Conservation (phyloP, 2,329 filamentous ascomycete species). For the Fusarium equiseti region DNA sequence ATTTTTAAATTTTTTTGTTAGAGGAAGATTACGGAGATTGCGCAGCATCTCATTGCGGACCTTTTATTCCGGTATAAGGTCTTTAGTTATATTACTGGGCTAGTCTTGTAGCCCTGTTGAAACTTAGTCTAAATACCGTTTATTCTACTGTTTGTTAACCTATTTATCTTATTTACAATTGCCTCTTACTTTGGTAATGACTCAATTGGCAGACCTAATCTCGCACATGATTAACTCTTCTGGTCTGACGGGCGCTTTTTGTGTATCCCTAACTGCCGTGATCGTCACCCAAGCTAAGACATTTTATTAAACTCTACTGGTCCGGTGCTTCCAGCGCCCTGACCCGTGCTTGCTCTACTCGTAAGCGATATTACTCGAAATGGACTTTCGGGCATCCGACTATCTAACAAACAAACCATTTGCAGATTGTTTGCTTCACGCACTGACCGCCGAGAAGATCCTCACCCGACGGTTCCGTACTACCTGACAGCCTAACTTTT, state of each 20-base stretch:
- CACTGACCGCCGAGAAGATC: background rate
- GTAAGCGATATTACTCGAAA: background rate
- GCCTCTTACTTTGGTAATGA: no score
- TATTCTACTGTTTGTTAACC: no score
- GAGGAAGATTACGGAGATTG: no score
- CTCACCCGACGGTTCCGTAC: background rate
- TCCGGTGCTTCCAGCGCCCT: background rate
- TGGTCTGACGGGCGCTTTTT: no score
- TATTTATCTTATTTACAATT: no score
- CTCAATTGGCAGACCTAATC: no score
- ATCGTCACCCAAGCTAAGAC: background rate
- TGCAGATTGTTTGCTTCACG: background rate
- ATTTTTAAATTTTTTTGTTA: no score
- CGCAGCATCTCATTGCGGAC: no score
- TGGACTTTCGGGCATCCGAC: background rate
- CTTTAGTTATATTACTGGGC: no score
- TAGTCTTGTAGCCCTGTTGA: no score
- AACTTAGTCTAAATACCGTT: no score
- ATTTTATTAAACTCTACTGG: conserved; percentile 17
- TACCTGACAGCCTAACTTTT: background rate
- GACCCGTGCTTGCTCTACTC: background rate
- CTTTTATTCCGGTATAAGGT: no score
- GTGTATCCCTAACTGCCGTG: background rate
- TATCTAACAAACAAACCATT: background rate
- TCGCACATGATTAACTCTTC: background rate